Evolutionary conservation across 1,139 yeast species (phyloP), one percentile per base, ranked within the genome.

Genomic region (Ashbya aceris): DNA sequence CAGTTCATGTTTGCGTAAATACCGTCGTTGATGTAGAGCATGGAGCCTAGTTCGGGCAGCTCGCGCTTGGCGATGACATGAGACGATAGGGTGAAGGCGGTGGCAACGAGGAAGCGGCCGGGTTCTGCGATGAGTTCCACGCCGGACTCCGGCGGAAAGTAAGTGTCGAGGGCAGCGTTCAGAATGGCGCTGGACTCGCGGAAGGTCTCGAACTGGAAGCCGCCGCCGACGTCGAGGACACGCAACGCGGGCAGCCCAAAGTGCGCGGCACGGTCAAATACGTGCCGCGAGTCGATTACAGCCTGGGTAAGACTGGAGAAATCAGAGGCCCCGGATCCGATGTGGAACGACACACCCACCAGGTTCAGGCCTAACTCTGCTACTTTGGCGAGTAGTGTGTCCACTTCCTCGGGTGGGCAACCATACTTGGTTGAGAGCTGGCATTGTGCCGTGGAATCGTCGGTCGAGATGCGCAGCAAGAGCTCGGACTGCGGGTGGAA

Each of bases 1-100:
- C 96, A 89, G 67, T 91, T 91, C 77, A 91, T 72, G 65, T 89
- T 89, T 34, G 96, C 96, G 60, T 91, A 91, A 39, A 89, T 91
- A 32, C 98, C 98, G 62, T 91, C 98, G 57, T 87, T 91, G 61
- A 89, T 70, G 65, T 89, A 91, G 43, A 87, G 59, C 79, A 74
- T 76, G 2, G 61, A 43, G 40, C 55, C 53, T 35, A 55, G 49
- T 37, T 59, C 54, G 33, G 48, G 51, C 33, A 60, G 54, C 42
- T 57, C 55, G 49, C 97, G 76, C 51, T 84, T 79, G 20, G 95
- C 96, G 62, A 87, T 86, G 28, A 91, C 80, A 59, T 84, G 78
- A 26, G 86, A 69, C 2, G 89, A 95, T 55, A 91, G 70, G 4
- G 95, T 83, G 62, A 89, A 87, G 4, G 95, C 93, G 41, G 79